phyloP scores from a whole-genome alignment of 768 basidiomycete genomes.

The Trametes cubensis region DNA sequence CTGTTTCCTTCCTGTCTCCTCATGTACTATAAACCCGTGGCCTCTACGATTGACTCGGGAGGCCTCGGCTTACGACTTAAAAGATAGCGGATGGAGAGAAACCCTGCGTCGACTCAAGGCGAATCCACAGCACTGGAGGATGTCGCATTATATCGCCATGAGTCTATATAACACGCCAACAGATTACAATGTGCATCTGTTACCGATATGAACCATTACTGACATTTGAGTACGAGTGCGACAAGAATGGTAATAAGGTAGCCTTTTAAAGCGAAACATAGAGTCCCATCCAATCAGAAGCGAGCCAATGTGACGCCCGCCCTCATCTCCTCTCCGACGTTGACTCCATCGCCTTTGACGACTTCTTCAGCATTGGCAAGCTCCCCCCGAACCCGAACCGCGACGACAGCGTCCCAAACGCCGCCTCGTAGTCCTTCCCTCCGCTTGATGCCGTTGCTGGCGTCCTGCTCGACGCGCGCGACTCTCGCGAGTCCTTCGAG shows the following conservation, averaged over 20 bases:
- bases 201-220: no score
- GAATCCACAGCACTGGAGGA: no score
- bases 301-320: neutral
- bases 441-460: neutral
- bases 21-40: neutral
- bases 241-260: neutral
- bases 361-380: neutral
- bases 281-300: neutral
- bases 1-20: neutral
- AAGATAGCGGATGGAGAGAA: no score
- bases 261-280: neutral
- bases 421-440: conserved; percentile 9
- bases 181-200: no score
- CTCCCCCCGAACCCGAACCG: conserved; percentile 16
- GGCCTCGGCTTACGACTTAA: neutral
- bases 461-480: neutral
- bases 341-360: neutral
- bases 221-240: neutral
- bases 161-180: no score
- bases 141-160: no score
- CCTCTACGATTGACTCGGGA: conserved; percentile 16
- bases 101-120: no score
- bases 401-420: conserved; percentile 9
- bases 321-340: neutral
- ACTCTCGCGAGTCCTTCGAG: neutral